Evolutionary conservation across 1,284 basidiomycete genomes (phyloP).

Genomic region (Austroboletus niveus): DNA sequence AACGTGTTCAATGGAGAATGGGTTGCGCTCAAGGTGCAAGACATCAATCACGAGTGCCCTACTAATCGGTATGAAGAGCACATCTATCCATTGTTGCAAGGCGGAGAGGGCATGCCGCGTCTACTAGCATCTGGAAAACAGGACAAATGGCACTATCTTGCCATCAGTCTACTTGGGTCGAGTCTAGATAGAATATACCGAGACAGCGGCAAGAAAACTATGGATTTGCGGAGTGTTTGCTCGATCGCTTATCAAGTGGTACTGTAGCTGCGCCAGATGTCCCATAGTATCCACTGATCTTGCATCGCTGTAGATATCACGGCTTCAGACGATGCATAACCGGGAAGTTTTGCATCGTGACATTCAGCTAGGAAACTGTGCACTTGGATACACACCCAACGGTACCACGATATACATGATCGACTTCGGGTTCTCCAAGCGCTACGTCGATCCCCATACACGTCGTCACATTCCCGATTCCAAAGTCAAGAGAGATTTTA

Average conservation of each 20-base stretch:
- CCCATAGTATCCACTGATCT: constrained; percentile 12
- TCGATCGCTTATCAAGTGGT: constrained; percentile 75
- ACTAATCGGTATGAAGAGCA: constrained; percentile 68
- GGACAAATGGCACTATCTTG: constrained; percentile 68
- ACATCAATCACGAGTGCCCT: constrained; percentile 64
- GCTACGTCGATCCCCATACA: constrained; percentile 63
- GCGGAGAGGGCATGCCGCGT: constrained; percentile 69
- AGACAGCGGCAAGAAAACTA: constrained; percentile 49
- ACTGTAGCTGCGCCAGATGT: constrained; percentile 24
- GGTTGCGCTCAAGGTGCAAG: constrained; percentile 73
- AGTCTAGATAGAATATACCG: constrained; percentile 65
- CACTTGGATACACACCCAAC: constrained; percentile 55
- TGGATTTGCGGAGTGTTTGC: constrained; percentile 70
- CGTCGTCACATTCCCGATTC: constrained; percentile 66
- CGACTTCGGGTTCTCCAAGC: constrained; percentile 78
- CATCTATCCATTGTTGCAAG: constrained; percentile 69
- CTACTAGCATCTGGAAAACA: constrained; percentile 60
- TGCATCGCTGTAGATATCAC: constrained; percentile 48
- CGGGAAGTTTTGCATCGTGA: constrained; percentile 72
- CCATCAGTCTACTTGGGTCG: constrained; percentile 67
- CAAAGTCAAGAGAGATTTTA: constrained; percentile 64
- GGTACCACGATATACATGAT: constrained; percentile 73
- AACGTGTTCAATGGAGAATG: constrained; percentile 53
- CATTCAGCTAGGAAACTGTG: constrained; percentile 74
- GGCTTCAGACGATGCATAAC: constrained; percentile 70